phyloP scores from a whole-genome alignment of 106 monocot genomes.

The Amphibolis antarctica region DNA sequence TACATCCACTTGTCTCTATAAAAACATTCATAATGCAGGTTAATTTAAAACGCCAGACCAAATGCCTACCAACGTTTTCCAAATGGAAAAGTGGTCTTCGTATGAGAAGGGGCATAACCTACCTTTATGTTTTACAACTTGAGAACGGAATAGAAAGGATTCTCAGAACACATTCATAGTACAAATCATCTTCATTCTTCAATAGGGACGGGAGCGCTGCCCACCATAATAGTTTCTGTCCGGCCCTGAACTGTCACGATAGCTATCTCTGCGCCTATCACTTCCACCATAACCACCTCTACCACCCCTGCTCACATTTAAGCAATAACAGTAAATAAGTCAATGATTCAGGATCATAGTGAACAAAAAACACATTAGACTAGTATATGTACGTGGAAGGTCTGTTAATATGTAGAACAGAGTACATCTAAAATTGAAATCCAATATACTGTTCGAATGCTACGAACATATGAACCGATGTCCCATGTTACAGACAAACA shows the following conservation, averaged over 20 bases:
- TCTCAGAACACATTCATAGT: constrained; percentile 21
- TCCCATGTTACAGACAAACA: no score
- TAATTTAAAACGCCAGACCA: constrained; percentile 22
- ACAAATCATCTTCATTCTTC: constrained; percentile 4
- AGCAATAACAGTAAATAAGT: no score
- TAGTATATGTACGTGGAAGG: no score
- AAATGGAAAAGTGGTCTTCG: constrained; percentile 9
- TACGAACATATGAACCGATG: no score
- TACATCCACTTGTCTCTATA: constrained; percentile 46
- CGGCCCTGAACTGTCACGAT: constrained; percentile 44
- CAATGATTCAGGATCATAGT: no score
- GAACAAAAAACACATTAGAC: no score
- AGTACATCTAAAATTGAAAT: no score
- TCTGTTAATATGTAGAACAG: no score
- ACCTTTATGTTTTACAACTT: constrained; percentile 24
- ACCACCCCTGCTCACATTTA: constrained; percentile 18
- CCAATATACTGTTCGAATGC: no score
- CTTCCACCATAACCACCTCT: constrained; percentile 45
- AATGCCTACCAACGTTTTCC: constrained; percentile 14
- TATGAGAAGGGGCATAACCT: constrained; percentile 20
- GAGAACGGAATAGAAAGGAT: constrained; percentile 23
- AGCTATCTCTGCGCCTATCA: constrained; percentile 42
- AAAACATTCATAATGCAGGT: constrained; percentile 30
- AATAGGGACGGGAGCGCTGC: constrained; percentile 57
- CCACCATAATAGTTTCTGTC: constrained; percentile 49